These are phyloP conservation scores for Liriodendron chinense DNA, from an alignment of 164 flowering plant genomes.

Conservation along the genomic window DNA sequence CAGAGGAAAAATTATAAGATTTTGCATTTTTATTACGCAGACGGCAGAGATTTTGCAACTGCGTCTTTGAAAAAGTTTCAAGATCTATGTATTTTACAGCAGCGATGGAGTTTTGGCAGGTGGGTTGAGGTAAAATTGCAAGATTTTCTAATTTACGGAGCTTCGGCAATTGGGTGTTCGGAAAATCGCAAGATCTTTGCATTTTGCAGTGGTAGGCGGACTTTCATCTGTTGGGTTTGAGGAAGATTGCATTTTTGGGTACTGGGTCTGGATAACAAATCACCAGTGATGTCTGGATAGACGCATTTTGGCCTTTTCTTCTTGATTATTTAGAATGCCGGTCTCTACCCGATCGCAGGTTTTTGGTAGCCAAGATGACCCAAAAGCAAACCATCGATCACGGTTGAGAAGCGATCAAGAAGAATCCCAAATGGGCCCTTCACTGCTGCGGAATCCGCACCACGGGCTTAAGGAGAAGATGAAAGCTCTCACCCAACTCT, in stretches of 20 bases:
- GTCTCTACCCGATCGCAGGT: slow-evolving; percentile 68
- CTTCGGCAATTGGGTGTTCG: background rate
- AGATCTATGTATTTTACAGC: background rate
- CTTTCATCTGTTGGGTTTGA: background rate
- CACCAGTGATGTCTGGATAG: slow-evolving; percentile 29
- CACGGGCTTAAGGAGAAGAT: slow-evolving; percentile 89
- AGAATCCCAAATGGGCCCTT: slow-evolving; percentile 17
- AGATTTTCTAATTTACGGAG: background rate
- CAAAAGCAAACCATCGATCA: slow-evolving; percentile 21
- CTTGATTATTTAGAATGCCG: slow-evolving; percentile 40
- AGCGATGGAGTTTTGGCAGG: background rate
- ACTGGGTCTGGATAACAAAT: background rate
- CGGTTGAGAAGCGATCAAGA: slow-evolving; percentile 32
- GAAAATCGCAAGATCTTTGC: background rate
- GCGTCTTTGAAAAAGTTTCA: background rate
- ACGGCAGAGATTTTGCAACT: background rate
- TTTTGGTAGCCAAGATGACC: slow-evolving; percentile 29
- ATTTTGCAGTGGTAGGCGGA: background rate
- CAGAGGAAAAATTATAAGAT: too few relatives aligned
- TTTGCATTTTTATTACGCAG: background rate
- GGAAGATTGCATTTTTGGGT: background rate
- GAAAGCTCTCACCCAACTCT: slow-evolving; percentile 72
- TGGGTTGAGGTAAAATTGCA: background rate
- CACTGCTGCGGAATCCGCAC: slow-evolving; percentile 56
- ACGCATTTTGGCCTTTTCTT: background rate